These are phyloP conservation scores for Phytophthora europaea DNA, from an alignment of 352 stramenopile species.

Conservation along the genomic window DNA sequence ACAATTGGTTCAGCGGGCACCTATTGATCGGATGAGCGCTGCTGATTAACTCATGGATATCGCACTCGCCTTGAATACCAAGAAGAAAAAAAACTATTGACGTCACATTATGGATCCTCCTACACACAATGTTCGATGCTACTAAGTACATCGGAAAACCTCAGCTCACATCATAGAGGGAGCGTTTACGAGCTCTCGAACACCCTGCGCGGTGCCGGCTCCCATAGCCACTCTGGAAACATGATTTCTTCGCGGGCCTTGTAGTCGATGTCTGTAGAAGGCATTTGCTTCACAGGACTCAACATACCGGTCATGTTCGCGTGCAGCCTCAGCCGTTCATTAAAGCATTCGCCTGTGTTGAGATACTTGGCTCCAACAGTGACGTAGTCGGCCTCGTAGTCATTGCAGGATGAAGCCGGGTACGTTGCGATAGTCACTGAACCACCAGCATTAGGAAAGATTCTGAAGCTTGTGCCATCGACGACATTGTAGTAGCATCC, in stretches of 20 bases:
- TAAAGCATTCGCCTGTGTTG: slow-evolving; percentile 13
- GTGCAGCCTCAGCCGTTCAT: slow-evolving; percentile 11
- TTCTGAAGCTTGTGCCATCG: slow-evolving; percentile 8
- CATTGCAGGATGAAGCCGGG: slow-evolving; percentile 3
- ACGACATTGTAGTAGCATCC: slow-evolving; percentile 3
- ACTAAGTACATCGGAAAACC: not conserved
- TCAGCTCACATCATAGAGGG: too few relatives aligned
- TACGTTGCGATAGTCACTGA: slow-evolving; percentile 21
- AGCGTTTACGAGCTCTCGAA: slow-evolving; percentile 12
- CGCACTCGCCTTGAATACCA: not conserved
- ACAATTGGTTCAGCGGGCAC: slow-evolving; percentile 25
- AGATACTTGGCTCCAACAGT: slow-evolving; percentile 25
- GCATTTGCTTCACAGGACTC: not conserved
- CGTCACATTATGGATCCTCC: too few relatives aligned
- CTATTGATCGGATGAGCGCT: slow-evolving; percentile 12
- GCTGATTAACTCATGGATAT: slow-evolving; percentile 14
- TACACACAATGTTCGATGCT: not conserved
- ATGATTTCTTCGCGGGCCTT: slow-evolving; percentile 21
- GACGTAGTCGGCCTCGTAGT: slow-evolving; percentile 11
- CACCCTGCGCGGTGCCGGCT: slow-evolving; percentile 10
- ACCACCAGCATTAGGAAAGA: slow-evolving; percentile 8
- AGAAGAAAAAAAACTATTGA: not conserved
- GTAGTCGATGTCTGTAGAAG: not conserved
- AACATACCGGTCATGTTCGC: slow-evolving; percentile 4
- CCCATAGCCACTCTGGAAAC: slow-evolving; percentile 23